Evolutionary conservation across 208 protist species (phyloP), one percentile per base, ranked within the genome.

Genomic region (Lotmaria passim): DNA sequence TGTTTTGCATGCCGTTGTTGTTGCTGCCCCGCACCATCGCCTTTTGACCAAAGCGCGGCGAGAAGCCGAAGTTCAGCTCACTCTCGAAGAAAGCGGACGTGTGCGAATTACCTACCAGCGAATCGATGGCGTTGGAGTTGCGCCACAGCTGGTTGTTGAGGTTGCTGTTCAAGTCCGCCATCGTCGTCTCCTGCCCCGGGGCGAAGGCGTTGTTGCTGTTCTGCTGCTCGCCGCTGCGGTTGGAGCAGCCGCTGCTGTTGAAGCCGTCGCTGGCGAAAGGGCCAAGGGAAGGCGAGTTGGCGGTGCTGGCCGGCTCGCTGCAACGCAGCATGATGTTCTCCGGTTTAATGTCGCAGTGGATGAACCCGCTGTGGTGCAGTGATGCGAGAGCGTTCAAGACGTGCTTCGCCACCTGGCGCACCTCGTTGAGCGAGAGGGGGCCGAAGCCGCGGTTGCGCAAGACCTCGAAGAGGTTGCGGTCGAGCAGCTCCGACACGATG

Each of bases 261-360:
- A 57, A 36, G 52, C 46, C 53, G 34, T 77, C 71, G 39, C 31
- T 55, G 15, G 34, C 12, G 47, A 55, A 66, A 14, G 71, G 50
- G n/a, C 55, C 63, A 17, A 66, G 56, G 1, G 60, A 31, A 15
- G 70, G 71, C 30, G 65, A 67, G 30, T 55, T 61, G 23, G 57
- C 34, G 4, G 47, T 46, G 57, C 50, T 62, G 36, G 24, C 31
- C 0, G 75, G 34, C 15, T 65, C 48, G 36, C 47, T 64, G 50
- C 48, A 60, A 19, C 62, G 75, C 62, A 98, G 81, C 85, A 98
- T 95, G 38, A 98, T 87, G 81, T 98, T 98, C 72, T 98, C 96
- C 21, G 96, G 95, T 73, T 99, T 99, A 59, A 99, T 90, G 80
- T 99, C 98, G 70, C 97, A 99, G 73, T 99, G 98, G 70, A 99